Conservation (phyloP, 2,329 filamentous ascomycete species). For the Botryotinia globosa region DNA sequence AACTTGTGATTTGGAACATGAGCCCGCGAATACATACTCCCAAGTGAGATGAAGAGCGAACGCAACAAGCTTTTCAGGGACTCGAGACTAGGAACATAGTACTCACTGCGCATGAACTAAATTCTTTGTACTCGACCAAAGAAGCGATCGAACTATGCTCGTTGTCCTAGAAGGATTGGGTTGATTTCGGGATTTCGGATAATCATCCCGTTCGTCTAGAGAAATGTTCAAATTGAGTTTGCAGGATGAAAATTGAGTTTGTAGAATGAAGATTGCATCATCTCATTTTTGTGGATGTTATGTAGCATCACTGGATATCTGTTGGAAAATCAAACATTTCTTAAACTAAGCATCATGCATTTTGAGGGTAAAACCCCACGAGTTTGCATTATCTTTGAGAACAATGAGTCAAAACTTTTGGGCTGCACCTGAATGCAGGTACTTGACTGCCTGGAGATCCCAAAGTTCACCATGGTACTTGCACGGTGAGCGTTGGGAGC, state of each 20-base stretch:
- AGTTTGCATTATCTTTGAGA: neutral
- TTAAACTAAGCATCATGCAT: neutral
- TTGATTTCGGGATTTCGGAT: neutral
- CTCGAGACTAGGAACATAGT: neutral
- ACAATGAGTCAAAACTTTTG: neutral
- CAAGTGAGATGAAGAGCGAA: neutral
- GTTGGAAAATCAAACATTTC: neutral
- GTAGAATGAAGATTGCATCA: neutral
- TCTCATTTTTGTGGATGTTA: neutral
- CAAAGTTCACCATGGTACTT: constrained; percentile 4
- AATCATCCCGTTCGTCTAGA: neutral
- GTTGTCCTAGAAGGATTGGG: neutral
- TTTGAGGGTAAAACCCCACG: neutral
- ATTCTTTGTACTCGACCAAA: neutral
- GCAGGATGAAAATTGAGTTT: neutral
- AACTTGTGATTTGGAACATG: neutral
- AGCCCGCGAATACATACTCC: neutral
- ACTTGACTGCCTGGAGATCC: constrained; percentile 5
- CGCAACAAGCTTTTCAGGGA: neutral
- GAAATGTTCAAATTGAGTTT: neutral
- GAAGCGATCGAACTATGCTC: neutral
- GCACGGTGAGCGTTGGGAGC: neutral
- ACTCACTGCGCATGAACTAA: neutral
- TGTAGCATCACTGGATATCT: neutral
- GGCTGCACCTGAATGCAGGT: constrained; percentile 12